These are phyloP conservation scores for Penicillium angulare DNA, from an alignment of 495 filamentous ascomycete species.

Conservation along the genomic window DNA sequence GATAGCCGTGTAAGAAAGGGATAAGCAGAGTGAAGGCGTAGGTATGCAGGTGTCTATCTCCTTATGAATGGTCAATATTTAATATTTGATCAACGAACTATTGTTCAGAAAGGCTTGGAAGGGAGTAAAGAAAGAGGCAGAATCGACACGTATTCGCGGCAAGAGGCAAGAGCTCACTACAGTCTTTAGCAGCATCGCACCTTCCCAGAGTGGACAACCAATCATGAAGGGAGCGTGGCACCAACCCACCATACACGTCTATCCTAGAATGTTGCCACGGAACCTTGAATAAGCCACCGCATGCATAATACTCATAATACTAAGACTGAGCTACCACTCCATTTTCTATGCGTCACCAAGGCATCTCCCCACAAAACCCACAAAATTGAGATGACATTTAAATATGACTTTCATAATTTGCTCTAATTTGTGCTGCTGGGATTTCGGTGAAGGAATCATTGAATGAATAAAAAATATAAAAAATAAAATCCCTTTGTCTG, in stretches of 20 bases:
- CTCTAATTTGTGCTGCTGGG: too few species aligned
- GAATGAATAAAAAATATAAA: too few species aligned
- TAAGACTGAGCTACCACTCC: neutral
- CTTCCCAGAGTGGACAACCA: slow-evolving; percentile 16
- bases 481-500: too few species aligned
- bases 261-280: slow-evolving; percentile 5
- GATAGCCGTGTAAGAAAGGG: neutral
- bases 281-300: slow-evolving; percentile 2
- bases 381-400: neutral
- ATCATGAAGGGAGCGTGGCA: slow-evolving; percentile 8
- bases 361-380: neutral
- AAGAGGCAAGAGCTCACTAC: neutral
- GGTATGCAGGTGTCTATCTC: neutral
- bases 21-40: neutral
- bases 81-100: neutral
- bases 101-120: neutral
- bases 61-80: too few species aligned
- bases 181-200: slow-evolving; percentile 16
- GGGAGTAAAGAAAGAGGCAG: neutral
- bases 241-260: slow-evolving; percentile 5
- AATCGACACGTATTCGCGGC: slow-evolving; percentile 1
- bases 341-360: slow-evolving; percentile 2
- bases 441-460: too few species aligned
- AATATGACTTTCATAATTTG: neutral
- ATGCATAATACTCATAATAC: slow-evolving; percentile 4